phyloP scores from a whole-genome alignment of 116 monocot genomes.

The Iris pallida region DNA sequence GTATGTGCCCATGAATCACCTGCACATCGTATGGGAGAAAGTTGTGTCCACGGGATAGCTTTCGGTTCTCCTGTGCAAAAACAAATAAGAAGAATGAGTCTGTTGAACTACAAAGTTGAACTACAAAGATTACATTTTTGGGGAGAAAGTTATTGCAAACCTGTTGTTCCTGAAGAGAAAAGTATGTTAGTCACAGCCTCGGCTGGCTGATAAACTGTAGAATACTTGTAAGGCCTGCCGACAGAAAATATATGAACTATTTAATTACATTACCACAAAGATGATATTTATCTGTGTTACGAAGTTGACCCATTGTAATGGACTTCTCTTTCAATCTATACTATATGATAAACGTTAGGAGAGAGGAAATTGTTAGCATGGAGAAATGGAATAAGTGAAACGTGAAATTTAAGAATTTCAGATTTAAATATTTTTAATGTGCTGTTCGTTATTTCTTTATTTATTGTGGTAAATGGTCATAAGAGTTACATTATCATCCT shows the following conservation, averaged over 20 bases:
- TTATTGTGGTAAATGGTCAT: too few species aligned
- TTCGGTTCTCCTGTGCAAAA: slow-evolving; percentile 69
- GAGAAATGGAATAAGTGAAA: too few species aligned
- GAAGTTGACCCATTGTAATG: too few species aligned
- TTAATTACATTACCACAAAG: background rate
- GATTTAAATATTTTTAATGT: too few species aligned
- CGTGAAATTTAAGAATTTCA: too few species aligned
- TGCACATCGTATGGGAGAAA: slow-evolving; percentile 77
- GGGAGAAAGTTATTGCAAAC: slow-evolving; percentile 18
- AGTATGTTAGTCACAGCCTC: slow-evolving; percentile 74
- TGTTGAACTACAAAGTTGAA: background rate
- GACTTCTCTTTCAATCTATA: too few species aligned
- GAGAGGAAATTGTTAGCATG: too few species aligned
- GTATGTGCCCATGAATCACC: slow-evolving; percentile 86
- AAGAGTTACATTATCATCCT: too few species aligned
- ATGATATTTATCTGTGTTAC: background rate
- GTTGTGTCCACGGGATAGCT: slow-evolving; percentile 94
- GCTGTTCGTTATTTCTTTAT: too few species aligned
- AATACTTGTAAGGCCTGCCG: slow-evolving; percentile 44
- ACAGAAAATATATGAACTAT: background rate
- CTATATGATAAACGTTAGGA: too few species aligned
- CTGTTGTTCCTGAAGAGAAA: slow-evolving; percentile 96
- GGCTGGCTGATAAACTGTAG: slow-evolving; percentile 58
- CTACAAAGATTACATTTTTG: background rate
- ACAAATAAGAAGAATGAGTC: background rate